These are phyloP conservation scores for Solanum hybrid DNA, from an alignment of 305 asterid species.

Conservation along the genomic window DNA sequence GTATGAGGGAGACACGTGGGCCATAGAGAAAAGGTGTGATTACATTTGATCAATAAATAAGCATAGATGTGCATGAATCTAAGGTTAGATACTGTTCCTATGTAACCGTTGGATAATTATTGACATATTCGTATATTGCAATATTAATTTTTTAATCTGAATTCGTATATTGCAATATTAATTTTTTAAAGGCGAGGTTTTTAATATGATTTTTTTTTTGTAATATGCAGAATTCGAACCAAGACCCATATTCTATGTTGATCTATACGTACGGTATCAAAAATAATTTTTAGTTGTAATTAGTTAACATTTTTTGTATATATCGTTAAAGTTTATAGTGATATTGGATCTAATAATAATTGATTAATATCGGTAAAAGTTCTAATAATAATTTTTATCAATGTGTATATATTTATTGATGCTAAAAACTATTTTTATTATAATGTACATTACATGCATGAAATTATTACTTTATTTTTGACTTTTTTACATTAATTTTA, in stretches of 20 bases:
- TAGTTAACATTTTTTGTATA: too few relatives aligned
- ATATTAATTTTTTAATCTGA: neutral
- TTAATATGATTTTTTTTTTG: neutral
- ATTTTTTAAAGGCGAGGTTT: neutral
- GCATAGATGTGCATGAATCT: conserved; percentile 9
- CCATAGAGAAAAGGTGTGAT: neutral
- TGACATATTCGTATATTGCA: neutral
- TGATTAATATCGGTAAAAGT: too few relatives aligned
- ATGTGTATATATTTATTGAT: too few relatives aligned
- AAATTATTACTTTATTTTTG: neutral
- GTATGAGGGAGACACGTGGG: neutral
- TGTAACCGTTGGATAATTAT: neutral
- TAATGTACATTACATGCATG: neutral
- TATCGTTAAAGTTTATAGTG: too few relatives aligned
- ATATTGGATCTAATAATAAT: too few relatives aligned
- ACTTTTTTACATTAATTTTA: neutral
- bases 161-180: neutral
- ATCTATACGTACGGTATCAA: too few relatives aligned
- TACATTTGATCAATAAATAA: neutral
- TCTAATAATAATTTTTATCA: fast-evolving
- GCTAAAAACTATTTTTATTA: too few relatives aligned
- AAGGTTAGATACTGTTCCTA: conserved; percentile 3
- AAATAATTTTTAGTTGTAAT: too few relatives aligned
- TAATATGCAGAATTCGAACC: neutral
- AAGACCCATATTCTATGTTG: neutral